Evolutionary conservation across 805 yeast genomes (phyloP), one percentile per base, ranked within the genome.

Genomic region (Candida insectorum): DNA sequence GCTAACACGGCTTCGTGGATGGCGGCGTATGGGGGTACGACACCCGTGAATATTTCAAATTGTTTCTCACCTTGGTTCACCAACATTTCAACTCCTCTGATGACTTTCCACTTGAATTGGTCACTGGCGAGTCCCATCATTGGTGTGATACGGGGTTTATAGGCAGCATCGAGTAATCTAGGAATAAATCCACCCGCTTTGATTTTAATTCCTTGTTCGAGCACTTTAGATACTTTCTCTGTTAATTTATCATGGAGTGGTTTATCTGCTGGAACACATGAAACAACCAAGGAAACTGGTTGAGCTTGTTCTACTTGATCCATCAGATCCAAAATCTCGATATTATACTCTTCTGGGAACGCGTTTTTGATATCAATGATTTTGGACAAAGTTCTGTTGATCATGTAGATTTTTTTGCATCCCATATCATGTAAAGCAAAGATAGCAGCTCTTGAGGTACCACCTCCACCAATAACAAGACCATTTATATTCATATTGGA

Each of bases 401-500:
- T 54, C 67, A 91, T 68, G 63, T 79, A 87, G 39, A 91, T 85
- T 46, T 69, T 77, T 15, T 62, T 47, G 57, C 94, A 86, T 2
- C 96, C 96, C 66, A 91, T 62, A 40, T 76, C 52, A 52, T 78
- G 75, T 44, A 93, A 69, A 1, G 98, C 97, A 56, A 75, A 88
- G 11, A 85, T 77, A 0, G 97, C 97, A 26, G 98, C 96, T 51
- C 96, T 75, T 1, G 96, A 81, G 16, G 99, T 89, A 27, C 99
- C 99, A 26, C 99, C 99, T 14, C 96, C 96, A 32, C 99, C 99
- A 44, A 93, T 69, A 28, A 93, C 83, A 39, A 89, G 62, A 20
- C 96, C 97, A 37, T 72, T 62, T 9, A 70, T 64, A 11, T 48
- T 39, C 19, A 51, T 48, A 38, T 47, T 51, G 15, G 53, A 56